Evolutionary conservation across 2,329 filamentous ascomycete genomes (phyloP), one percentile per base, ranked within the genome.

Genomic region (Geosmithia morbida): DNA sequence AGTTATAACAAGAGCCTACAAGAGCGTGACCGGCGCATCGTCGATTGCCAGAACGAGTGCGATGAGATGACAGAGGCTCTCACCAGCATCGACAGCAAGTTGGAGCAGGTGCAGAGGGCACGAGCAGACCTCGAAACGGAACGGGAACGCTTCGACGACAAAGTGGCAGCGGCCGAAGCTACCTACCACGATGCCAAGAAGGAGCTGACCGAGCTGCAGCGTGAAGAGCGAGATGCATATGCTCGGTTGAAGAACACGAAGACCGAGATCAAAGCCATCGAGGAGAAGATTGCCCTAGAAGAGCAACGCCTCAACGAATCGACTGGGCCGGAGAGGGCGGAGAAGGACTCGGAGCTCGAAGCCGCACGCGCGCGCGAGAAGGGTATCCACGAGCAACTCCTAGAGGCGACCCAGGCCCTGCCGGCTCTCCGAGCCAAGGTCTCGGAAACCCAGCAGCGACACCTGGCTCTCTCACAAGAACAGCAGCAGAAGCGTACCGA

Each of bases 261-360:
- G 26, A 59, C 64, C 2, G 67, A 69, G 18, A 69, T 74, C 20
- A 64, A 62, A 46, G 59, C 66, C 0, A 65, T 68, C 39, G 64
- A 75, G 50, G 54, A 51, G 2, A 70, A 72, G 44, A 77, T 81
- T 45, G 56, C 59, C 2, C 67, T 70, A 3, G 81, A 86, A 58
- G 68, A 75, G 53, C 60, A 66, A 44, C 79, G 81, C 3, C 70
- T 95, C 7, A 72, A 77, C 42, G 74, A 79, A 43, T 74, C 78
- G 2, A 82, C 84, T 54, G 86, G 87, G 39, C 84, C 83, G 22
- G 77, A 76, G 20, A 78, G 85, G 56, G 69, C 75, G 8, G 68
- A 72, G 51, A 86, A 80, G 56, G 66, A 76, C 17, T 78, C 79
- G 13, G 75, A 79, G 55, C 58, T 70, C 20, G 51, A 55, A 3